phyloP scores from a whole-genome alignment of 169 alveolate genomes.

The Cryptosporidium felis region DNA sequence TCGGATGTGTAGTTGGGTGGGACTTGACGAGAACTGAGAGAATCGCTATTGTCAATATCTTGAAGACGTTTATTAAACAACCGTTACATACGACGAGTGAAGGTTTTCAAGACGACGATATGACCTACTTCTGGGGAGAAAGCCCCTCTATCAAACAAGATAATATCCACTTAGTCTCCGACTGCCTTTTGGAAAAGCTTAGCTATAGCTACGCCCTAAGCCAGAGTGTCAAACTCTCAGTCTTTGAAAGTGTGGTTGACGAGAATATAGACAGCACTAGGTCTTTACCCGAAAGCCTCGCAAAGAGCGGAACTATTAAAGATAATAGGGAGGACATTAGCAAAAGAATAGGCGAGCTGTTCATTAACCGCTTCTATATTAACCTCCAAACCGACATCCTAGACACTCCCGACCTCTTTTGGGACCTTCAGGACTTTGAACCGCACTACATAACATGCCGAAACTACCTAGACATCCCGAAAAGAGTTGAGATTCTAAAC shows the following conservation, averaged over 20 bases:
- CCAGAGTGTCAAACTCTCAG: slow-evolving; percentile 82
- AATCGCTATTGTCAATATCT: slow-evolving; percentile 37
- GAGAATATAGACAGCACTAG: slow-evolving; percentile 83
- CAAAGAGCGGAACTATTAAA: slow-evolving; percentile 82
- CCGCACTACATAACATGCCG: slow-evolving; percentile 81
- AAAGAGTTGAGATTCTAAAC: slow-evolving; percentile 83
- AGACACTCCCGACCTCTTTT: slow-evolving; percentile 87
- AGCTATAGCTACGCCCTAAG: slow-evolving; percentile 85
- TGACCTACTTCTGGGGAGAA: slow-evolving; percentile 78
- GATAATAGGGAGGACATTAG: slow-evolving; percentile 82
- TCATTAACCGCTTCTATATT: slow-evolving; percentile 83
- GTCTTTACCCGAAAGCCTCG: slow-evolving; percentile 83
- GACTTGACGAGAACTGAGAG: slow-evolving; percentile 70
- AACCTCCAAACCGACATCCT: slow-evolving; percentile 84
- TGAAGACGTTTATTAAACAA: slow-evolving; percentile 53
- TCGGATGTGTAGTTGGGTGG: slow-evolving; percentile 70
- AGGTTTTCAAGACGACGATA: slow-evolving; percentile 71
- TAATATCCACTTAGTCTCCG: slow-evolving; percentile 79
- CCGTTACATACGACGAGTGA: slow-evolving; percentile 45
- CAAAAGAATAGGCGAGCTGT: slow-evolving; percentile 83
- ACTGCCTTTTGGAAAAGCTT: slow-evolving; percentile 77
- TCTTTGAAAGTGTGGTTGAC: slow-evolving; percentile 84
- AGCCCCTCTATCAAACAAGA: slow-evolving; percentile 79
- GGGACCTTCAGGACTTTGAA: slow-evolving; percentile 86
- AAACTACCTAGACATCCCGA: slow-evolving; percentile 83